These are phyloP conservation scores for Tulasnella calospora DNA, from an alignment of 768 basidiomycete genomes.

Conservation along the genomic window DNA sequence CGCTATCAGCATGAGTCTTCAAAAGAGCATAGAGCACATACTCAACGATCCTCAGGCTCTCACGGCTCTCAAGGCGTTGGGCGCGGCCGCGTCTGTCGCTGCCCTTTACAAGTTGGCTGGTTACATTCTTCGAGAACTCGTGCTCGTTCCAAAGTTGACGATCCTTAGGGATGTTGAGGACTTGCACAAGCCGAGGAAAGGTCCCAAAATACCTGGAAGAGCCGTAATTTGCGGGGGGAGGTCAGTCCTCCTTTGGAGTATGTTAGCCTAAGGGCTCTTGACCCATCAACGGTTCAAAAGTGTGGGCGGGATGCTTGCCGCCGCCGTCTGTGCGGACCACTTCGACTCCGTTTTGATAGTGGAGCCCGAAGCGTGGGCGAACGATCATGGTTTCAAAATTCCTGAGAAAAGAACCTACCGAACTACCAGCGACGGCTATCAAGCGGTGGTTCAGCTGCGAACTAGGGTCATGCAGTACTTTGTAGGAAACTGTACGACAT, in stretches of 20 bases:
- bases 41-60: neutral
- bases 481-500: neutral
- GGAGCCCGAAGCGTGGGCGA: constrained; percentile 16
- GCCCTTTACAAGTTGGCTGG: neutral
- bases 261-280: neutral
- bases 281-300: neutral
- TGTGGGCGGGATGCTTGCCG: constrained; percentile 16
- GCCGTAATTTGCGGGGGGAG: constrained; percentile 18
- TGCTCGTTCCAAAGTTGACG: constrained; percentile 18
- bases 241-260: neutral
- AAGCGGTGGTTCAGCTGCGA: neutral
- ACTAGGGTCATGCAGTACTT: constrained; percentile 14
- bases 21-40: neutral
- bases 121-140: neutral
- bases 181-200: constrained; percentile 18
- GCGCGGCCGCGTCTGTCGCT: neutral
- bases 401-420: neutral
- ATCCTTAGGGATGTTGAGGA: constrained; percentile 7
- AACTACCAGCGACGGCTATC: neutral
- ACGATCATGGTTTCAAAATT: constrained; percentile 3
- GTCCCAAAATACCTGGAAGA: constrained; percentile 11
- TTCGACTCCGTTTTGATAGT: constrained; percentile 18
- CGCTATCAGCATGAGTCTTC: neutral
- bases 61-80: neutral
- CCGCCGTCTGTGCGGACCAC: constrained; percentile 14